Percentiles rank a stretch among this genome's conserved stretches.
phyloP scores from a whole-genome alignment of 2,329 filamentous ascomycete species.

The Penicillium sp. region DNA sequence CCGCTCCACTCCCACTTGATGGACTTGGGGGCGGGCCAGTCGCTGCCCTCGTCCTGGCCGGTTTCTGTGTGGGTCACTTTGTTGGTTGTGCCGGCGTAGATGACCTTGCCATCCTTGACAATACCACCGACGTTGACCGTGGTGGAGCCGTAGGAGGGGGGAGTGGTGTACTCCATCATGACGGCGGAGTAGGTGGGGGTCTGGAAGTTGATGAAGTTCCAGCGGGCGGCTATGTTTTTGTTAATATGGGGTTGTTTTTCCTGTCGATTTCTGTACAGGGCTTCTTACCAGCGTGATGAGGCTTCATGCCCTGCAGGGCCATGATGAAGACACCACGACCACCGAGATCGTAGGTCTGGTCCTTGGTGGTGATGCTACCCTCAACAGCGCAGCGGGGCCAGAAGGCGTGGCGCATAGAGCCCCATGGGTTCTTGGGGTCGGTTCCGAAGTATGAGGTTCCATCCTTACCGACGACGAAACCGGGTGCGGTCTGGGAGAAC shows the following conservation, averaged over 20 bases:
- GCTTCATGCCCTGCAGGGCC: constrained; percentile 97
- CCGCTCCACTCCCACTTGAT: constrained; percentile 77
- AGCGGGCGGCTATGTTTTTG: constrained; percentile 61
- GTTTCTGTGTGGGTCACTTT: constrained; percentile 67
- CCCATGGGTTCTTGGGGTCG: constrained; percentile 83
- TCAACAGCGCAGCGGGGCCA: constrained; percentile 85
- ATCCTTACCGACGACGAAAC: constrained; percentile 79
- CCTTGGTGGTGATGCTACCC: constrained; percentile 79
- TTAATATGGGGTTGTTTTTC: not conserved
- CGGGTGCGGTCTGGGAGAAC: constrained; percentile 71
- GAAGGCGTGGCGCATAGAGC: constrained; percentile 85
- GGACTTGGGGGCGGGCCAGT: constrained; percentile 82
- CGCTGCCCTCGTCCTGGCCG: constrained; percentile 71
- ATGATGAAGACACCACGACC: constrained; percentile 78
- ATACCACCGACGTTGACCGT: constrained; percentile 80
- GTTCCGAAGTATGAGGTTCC: constrained; percentile 85
- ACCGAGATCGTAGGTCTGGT: constrained; percentile 76
- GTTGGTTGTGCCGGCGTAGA: constrained; percentile 67
- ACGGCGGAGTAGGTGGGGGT: constrained; percentile 80
- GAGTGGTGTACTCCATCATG: constrained; percentile 95
- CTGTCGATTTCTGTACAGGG: not conserved
- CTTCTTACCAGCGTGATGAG: constrained; percentile 76
- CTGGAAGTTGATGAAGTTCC: constrained; percentile 95
- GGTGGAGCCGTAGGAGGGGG: constrained; percentile 85
- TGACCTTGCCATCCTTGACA: constrained; percentile 73